Evolutionary conservation across 805 yeast genomes (phyloP), one percentile per base, ranked within the genome.

Genomic region (Lipomyces starkeyi): DNA sequence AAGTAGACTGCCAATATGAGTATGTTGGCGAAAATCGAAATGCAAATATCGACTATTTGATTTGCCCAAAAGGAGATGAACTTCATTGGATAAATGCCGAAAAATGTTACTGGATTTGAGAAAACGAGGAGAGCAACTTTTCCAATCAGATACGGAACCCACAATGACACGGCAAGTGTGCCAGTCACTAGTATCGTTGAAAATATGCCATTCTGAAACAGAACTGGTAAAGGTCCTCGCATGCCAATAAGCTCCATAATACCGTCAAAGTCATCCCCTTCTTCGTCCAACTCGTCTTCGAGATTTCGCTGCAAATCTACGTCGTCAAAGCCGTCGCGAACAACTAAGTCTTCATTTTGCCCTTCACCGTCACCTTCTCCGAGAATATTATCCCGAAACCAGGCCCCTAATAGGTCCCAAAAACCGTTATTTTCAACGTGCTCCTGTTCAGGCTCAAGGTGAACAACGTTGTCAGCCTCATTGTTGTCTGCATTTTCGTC

Each of bases 261-360:
- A 3, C 78, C 80, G 22, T 73, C 77, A 17, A 69, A 65, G 22
- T 71, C 78, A 22, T 76, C 78, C 14, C 63, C 75, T 2, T 64
- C 73, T 8, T 68, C 74, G 29, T 74, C 69, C 22, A 56, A 27
- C 25, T 58, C 73, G 22, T 70, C 74, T 5, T 62, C 73, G 14
- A 54, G 54, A 25, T 68, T 67, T 14, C 65, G 61, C 49, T 49
- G 65, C 22, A 68, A 59, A 35, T 43, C 67, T 8, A 32, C 66
- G 22, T 59, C 67, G 29, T 52, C 64, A 47, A 25, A 25, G 20
- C 43, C 65, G n/a, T 17, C 62, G 7, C 47, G 34, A 4, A n/a
- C 56, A 35, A 11, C 40, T n/a, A 22, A 32, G 22, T 59, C 57
- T 25, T 60, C 68, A 25, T 43, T 22, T 29, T 49, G 62, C 17